Evolutionary conservation across 192 early-diverging fungal species (phyloP).

Genomic region (Dimargaris cristalligena): DNA sequence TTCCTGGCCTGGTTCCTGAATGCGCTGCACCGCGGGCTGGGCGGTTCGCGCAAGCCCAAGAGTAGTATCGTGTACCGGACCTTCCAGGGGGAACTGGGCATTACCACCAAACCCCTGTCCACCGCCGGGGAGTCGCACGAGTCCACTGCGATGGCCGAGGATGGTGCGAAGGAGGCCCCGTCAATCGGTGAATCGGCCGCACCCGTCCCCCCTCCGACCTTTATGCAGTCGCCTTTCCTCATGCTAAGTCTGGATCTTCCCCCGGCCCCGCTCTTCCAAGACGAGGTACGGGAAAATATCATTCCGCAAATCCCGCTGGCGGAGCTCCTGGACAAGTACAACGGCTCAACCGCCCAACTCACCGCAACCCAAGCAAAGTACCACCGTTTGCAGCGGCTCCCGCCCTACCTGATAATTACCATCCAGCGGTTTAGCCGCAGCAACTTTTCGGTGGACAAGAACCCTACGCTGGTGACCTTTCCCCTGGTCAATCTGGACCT

Average conservation of each 20-base stretch:
- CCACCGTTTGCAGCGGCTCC: conserved; percentile 58
- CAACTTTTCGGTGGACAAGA: conserved; percentile 73
- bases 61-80: conserved; percentile 65
- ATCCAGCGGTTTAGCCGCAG: conserved; percentile 82
- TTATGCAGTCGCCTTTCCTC: conserved; percentile 49
- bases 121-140: no score
- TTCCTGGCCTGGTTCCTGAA: conserved; percentile 90
- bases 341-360: conserved; percentile 48
- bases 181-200: conserved; percentile 3
- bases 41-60: conserved; percentile 52
- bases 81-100: conserved; percentile 72
- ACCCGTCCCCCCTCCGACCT: neutral
- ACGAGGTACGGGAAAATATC: conserved; percentile 65
- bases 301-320: conserved; percentile 85
- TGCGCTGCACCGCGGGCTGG: conserved; percentile 67
- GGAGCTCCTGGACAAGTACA: conserved; percentile 66
- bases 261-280: conserved; percentile 75
- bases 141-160: no score
- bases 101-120: conserved; percentile 49
- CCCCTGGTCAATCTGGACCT: conserved; percentile 76
- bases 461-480: conserved; percentile 93
- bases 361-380: conserved; percentile 36
- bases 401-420: conserved; percentile 76
- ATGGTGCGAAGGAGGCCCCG: conserved; percentile 5
- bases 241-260: conserved; percentile 81